phyloP scores from a whole-genome alignment of 306 rosid species.

The Pyrus pyrifolia region DNA sequence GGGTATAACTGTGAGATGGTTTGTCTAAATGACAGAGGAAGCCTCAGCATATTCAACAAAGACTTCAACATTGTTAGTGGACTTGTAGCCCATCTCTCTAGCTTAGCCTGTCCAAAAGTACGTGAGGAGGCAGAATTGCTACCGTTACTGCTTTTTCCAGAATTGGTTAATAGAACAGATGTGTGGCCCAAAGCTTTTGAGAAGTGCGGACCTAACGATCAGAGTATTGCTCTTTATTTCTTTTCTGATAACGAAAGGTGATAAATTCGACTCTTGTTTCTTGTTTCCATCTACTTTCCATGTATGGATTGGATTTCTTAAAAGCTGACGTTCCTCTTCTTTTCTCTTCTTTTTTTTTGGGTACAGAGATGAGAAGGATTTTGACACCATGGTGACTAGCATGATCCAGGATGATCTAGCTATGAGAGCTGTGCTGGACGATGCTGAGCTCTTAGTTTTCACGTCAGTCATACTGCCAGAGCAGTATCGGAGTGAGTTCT shows the following conservation, averaged over 20 bases:
- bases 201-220: conserved; percentile 38
- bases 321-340: no score
- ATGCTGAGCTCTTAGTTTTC: conserved; percentile 63
- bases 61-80: conserved; percentile 21
- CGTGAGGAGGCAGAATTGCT: conserved; percentile 34
- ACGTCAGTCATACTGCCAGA: conserved; percentile 48
- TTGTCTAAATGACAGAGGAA: conserved; percentile 56
- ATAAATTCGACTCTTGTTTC: conserved; percentile 1
- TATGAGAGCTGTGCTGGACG: conserved; percentile 38
- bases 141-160: conserved; percentile 36
- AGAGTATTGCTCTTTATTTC: conserved; percentile 62
- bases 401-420: conserved; percentile 44
- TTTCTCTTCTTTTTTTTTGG: neutral
- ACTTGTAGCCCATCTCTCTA: conserved; percentile 60
- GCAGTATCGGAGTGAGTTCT: conserved; percentile 45
- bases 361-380: conserved; percentile 38
- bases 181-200: conserved; percentile 72
- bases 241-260: conserved; percentile 61
- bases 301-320: neutral
- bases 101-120: conserved; percentile 56
- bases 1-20: conserved; percentile 3
- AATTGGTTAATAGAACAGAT: conserved; percentile 30
- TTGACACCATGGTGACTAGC: conserved; percentile 37
- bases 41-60: conserved; percentile 27
- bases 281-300: conserved; percentile 1